These are phyloP conservation scores for Excoecaria cochinchinensis DNA, from an alignment of 345 rosid genomes.

Conservation along the genomic window DNA sequence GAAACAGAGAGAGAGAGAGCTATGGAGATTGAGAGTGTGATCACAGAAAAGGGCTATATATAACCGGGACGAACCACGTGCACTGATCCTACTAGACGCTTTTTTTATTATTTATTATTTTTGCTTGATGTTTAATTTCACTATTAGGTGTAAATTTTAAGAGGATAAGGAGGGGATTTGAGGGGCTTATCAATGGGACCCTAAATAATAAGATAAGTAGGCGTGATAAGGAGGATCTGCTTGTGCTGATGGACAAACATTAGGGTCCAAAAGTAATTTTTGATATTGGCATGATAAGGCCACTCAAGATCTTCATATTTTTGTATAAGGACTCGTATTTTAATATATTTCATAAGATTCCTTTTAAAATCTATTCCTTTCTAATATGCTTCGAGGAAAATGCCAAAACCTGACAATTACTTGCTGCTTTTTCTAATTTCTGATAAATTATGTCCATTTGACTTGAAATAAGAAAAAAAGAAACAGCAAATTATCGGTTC, in stretches of 20 bases:
- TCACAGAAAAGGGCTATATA: neutral
- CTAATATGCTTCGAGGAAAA: neutral
- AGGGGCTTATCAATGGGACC: constrained; percentile 18
- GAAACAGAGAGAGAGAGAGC: neutral
- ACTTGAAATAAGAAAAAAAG: too few relatives aligned
- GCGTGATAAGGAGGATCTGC: constrained; percentile 11
- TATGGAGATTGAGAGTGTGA: neutral
- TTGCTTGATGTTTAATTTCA: neutral
- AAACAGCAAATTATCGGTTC: too few relatives aligned
- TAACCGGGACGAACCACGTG: constrained; percentile 9
- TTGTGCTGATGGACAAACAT: constrained; percentile 9
- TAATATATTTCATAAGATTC: neutral
- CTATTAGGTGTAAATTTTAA: neutral
- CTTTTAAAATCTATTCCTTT: neutral
- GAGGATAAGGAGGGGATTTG: neutral
- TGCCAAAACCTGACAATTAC: neutral
- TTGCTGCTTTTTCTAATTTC: too few relatives aligned
- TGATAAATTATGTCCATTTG: too few relatives aligned
- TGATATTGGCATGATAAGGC: constrained; percentile 21
- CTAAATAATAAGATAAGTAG: constrained; percentile 18
- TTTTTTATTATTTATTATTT: neutral
- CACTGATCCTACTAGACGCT: constrained; percentile 2
- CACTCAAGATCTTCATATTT: neutral
- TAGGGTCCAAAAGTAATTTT: constrained; percentile 7
- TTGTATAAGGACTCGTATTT: constrained; percentile 5